These are phyloP conservation scores for Eucalyptus virginea DNA, from an alignment of 345 rosid genomes.

Conservation along the genomic window DNA sequence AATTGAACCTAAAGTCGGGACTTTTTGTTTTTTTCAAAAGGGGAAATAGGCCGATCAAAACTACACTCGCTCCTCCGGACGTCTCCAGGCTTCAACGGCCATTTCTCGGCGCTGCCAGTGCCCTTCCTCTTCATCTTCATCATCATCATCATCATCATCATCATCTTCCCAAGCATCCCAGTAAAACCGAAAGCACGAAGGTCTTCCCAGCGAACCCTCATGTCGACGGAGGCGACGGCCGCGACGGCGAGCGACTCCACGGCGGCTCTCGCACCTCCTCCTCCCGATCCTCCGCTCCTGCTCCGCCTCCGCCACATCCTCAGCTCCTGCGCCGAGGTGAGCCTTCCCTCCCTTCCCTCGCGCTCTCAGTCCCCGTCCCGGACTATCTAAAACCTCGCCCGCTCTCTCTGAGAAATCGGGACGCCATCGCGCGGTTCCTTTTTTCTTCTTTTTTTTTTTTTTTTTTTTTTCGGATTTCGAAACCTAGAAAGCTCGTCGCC, in stretches of 20 bases:
- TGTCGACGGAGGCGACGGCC: neutral
- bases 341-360: neutral
- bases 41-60: neutral
- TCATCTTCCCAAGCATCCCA: neutral
- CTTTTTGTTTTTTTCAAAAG: no score
- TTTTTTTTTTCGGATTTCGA: neutral
- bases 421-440: neutral
- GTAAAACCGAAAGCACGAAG: neutral
- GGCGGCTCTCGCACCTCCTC: neutral
- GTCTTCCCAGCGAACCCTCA: neutral
- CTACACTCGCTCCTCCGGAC: neutral
- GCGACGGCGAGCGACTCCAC: neutral
- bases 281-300: conserved; percentile 6
- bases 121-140: neutral
- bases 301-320: conserved; percentile 30
- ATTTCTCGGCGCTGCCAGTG: neutral
- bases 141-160: neutral
- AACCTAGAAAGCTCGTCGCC: neutral
- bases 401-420: neutral
- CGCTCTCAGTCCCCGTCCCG: neutral
- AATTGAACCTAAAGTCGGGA: no score
- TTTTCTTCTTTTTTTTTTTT: neutral
- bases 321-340: conserved; percentile 15
- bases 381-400: neutral
- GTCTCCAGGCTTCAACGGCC: neutral